A percentile compares a stretch with the other conserved stretches of the same genome.
Conservation (phyloP, 495 filamentous ascomycete species). For the Xylaria venustula region DNA sequence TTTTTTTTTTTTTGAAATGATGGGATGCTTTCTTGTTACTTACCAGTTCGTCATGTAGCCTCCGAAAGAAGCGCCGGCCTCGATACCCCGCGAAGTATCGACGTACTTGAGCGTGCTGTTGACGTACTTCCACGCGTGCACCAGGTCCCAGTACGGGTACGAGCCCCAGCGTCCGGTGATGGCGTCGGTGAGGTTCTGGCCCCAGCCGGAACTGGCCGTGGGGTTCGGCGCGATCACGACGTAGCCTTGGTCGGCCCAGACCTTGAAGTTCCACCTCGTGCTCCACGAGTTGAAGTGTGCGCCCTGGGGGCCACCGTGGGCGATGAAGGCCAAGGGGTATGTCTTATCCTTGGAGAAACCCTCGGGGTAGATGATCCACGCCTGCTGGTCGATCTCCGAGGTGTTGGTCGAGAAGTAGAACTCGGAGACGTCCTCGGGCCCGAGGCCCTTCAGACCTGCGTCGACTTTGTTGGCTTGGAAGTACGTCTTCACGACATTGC, state of each 20-base stretch:
- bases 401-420: slow-evolving; percentile 59
- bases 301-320: slow-evolving; percentile 74
- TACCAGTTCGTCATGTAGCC: slow-evolving; percentile 57
- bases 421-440: slow-evolving; percentile 30
- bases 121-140: slow-evolving; percentile 64
- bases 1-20: not conserved
- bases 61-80: slow-evolving; percentile 67
- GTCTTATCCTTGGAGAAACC: slow-evolving; percentile 62
- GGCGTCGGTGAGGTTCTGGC: slow-evolving; percentile 64
- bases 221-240: slow-evolving; percentile 71
- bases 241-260: slow-evolving; percentile 75
- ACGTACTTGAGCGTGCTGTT: slow-evolving; percentile 57
- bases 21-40: slow-evolving; percentile 1
- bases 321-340: slow-evolving; percentile 68
- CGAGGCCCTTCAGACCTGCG: slow-evolving; percentile 52
- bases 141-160: slow-evolving; percentile 43
- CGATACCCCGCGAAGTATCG: slow-evolving; percentile 63
- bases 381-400: slow-evolving; percentile 58
- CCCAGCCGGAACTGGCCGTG: slow-evolving; percentile 69
- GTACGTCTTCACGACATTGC: slow-evolving; percentile 24
- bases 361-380: slow-evolving; percentile 68
- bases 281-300: slow-evolving; percentile 59
- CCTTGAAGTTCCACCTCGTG: slow-evolving; percentile 72
- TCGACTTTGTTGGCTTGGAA: slow-evolving; percentile 34
- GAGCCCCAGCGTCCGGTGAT: slow-evolving; percentile 62